Evolutionary conservation across 306 rosid genomes (phyloP), one percentile per base, ranked within the genome.

Genomic region (Dalbergia oliveri): DNA sequence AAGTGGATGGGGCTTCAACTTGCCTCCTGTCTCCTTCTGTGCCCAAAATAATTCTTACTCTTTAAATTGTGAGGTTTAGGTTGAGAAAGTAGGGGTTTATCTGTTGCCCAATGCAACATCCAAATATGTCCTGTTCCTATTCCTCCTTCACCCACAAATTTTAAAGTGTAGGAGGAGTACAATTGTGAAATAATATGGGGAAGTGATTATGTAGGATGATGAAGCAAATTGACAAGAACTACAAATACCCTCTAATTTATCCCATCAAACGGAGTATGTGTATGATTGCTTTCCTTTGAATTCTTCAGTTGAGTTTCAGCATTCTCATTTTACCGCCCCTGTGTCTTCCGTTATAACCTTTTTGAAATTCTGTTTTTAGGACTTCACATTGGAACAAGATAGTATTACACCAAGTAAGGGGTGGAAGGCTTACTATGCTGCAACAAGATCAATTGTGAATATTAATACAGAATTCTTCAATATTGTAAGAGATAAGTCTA

Each of bases 391-490:
- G 89, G 99, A 96, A 85, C 99, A 96, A 85, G 97, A 87, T 77
- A 85, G 83, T 13, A 72, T 96, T 63, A 91, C 87, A 15, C 99
- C 99, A 33, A 72, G 58, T 26, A 96, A 93, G 75, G 99, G 99
- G 77, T 93, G 99, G 99, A 96, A 96, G 79, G 94, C 97, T 60
- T 96, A 96, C 87, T 96, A 96, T 87, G 99, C 99, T 81, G 99
- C 97, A 58, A 96, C 99, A 50, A 69, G 97, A 84, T 94, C 97
- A 15, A 87, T 96, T 88, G 92, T 91, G 88, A 90, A 84, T 88
- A 66, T 85, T 81, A 96, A 96, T 88, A 81, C 87, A 44, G 92
- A 88, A 77, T 96, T 96, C 91, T 93, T 89, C 89, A 91, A 85
- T 88, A 90, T 93, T 78, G 79, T 96, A 66, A 90, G 97, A 85